Conservation (phyloP, 805 yeast species). For the Tetrapisispora nanseiensis region DNA sequence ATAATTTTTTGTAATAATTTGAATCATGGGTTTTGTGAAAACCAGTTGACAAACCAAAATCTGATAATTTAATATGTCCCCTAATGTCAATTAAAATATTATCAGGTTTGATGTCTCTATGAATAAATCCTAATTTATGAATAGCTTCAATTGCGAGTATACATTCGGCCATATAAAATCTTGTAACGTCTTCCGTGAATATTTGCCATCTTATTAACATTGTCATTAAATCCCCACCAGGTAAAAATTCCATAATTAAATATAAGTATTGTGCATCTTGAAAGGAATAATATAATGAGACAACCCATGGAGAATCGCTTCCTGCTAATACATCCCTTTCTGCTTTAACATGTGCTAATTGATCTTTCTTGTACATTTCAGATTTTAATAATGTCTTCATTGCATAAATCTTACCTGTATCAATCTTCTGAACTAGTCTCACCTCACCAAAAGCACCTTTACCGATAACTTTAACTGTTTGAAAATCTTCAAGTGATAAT, state of each 20-base stretch:
- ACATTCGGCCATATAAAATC: conserved; percentile 94
- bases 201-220: conserved; percentile 93
- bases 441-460: conserved; percentile 99
- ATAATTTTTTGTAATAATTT: conserved; percentile 69
- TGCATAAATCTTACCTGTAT: conserved; percentile 83
- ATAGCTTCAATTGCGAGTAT: conserved; percentile 90
- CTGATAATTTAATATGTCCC: conserved; percentile 77
- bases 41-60: conserved; percentile 83
- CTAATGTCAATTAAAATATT: conserved; percentile 76
- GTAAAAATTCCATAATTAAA: conserved; percentile 90
- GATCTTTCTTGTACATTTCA: conserved; percentile 93
- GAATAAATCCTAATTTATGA: conserved; percentile 88
- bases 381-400: conserved; percentile 86
- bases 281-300: conserved; percentile 68
- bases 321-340: conserved; percentile 93
- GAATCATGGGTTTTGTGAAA: conserved; percentile 90
- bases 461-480: conserved; percentile 81
- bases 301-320: conserved; percentile 83
- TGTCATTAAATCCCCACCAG: conserved; percentile 88
- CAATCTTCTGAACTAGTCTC: conserved; percentile 83
- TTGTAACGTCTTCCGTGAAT: conserved; percentile 83
- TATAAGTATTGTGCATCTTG: conserved; percentile 70
- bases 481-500: conserved; percentile 72
- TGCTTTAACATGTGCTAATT: conserved; percentile 89
- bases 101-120: conserved; percentile 96